Evolutionary conservation across 2,329 filamentous ascomycete genomes (phyloP), one percentile per base, ranked within the genome.

Genomic region (Paramyrothecium sp.): DNA sequence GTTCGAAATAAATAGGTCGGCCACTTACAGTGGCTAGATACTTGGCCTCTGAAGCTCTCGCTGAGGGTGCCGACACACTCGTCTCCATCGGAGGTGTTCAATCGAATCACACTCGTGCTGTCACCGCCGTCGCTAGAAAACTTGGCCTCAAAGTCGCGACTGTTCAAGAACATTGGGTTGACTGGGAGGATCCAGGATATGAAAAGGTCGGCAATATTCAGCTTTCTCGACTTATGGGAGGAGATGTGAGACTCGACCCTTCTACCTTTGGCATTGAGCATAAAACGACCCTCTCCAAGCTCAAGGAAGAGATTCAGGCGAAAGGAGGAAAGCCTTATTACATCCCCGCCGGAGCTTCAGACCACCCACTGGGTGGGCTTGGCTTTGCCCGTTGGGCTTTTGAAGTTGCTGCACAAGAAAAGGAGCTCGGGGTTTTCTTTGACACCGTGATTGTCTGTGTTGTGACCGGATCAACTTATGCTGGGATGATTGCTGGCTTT

Each of bases 361-460:
- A 90, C 68, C 88, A 91, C 67, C 85, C 86, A 1, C 77, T 90
- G 0, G 88, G 89, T 3, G 89, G 88, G 0, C 70, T 91, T 17
- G 88, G 89, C 0, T 91, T 90, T 64, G 87, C 87, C 8, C 77
- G 87, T 2, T 91, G 88, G 84, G 87, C 88, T 1, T 85, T 89
- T 38, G 88, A 91, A 70, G 84, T 91, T 0, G 77, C 77, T 51
- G 75, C 78, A 60, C 88, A 91, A 71, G 88, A 91, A 71, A 73
- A 75, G 60, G 76, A 81, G 60, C 61, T 84, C 23, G 86, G 84
- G 1, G 66, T 89, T 12, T 88, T 88, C 69, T 91, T 89, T 69
- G 86, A 89, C 64, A 86, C 82, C 1, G 67, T 91, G 8, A 73
- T 91, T 55, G 88, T 89, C 10, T 90, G 88, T 68, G 86, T 85